A percentile compares a stretch with the other conserved stretches of the same genome.
Conservation (phyloP, 148 eudicot genomes). For the Fagopyrum esculentum region DNA sequence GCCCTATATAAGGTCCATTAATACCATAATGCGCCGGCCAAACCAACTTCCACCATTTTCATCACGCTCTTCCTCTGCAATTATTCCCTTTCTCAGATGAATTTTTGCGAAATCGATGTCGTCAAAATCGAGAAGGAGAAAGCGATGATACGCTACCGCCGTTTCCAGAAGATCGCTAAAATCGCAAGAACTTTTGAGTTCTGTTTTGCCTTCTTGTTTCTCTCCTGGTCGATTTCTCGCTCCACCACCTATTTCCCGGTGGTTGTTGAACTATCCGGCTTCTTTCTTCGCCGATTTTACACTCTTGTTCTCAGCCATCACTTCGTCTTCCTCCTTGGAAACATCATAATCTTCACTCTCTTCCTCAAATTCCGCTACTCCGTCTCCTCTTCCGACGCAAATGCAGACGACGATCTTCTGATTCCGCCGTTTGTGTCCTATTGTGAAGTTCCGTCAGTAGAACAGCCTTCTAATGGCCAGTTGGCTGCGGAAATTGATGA, state of each 20-base stretch:
- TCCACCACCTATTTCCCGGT: constrained; percentile 19
- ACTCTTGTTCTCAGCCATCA: constrained; percentile 29
- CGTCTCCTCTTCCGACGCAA: background rate
- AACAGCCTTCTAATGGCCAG: background rate
- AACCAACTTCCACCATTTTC: background rate
- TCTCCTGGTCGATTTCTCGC: constrained; percentile 22
- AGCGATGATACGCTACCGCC: constrained; percentile 30
- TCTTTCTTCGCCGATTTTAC: constrained; percentile 15
- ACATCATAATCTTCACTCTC: constrained; percentile 37
- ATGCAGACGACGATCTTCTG: background rate
- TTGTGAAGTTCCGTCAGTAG: background rate
- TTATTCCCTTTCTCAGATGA: constrained; percentile 16
- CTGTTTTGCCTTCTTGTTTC: constrained; percentile 17
- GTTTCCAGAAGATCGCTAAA: constrained; percentile 21
- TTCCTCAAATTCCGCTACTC: constrained; percentile 9
- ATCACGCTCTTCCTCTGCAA: background rate
- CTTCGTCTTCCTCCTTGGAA: constrained; percentile 49
- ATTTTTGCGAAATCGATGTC: constrained; percentile 20
- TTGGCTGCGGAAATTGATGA: background rate
- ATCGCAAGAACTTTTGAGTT: constrained; percentile 22
- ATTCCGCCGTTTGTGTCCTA: background rate
- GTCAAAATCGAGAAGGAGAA: constrained; percentile 30
- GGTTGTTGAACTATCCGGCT: constrained; percentile 15
- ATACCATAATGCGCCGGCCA: too few species aligned
- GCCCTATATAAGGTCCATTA: too few species aligned